Base-by-base conservation (phyloP, 2,329 filamentous ascomycete genomes). In the Monilinia fructigena region DNA sequence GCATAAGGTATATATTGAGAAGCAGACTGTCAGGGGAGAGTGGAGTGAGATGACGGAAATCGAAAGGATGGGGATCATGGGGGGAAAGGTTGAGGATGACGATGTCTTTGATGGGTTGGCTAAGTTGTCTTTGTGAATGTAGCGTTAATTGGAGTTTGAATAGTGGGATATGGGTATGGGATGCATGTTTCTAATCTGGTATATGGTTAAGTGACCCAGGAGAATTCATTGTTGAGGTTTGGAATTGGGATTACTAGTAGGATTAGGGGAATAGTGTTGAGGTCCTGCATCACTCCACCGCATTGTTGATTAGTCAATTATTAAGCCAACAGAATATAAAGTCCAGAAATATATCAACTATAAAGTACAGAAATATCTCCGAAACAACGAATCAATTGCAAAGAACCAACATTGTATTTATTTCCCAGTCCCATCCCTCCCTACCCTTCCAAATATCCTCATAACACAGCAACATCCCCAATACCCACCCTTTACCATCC, bases 1-100 rank as follows among this genome's bases (percentile, higher is more conserved):
- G 58, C 58, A 60, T 50, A 38, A 45, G 14, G 28, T 60, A 1
- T 26, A 60, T 20, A 50, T 60, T 26, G 58, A 60, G 8, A 60
- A 38, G 8, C 58, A 60, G n/a, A n/a, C 20, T 0, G 14, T 60
- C 3, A 26, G 58, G 28, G 58, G 58, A 26, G 12, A 16, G 14
- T 60, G 58, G 58, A 60, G 58, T 26, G 58, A 60, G 28, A 38
- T 20, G 20, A n/a, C 45, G 1, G 31, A 60, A 4, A 38, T 38
- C 23, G 58, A 60, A 12, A 20, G 48, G 8, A 38, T 16, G 8
- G 58, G 58, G 0, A 31, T 60, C 1, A 26, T 60, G 58, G 50
- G 58, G n/a, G 28, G n/a, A 2, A 31, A 50, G 10, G n/a, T 1
- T 12, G 45, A 38, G 5, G 58, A 38, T 16, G 45, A 50, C 12